These are phyloP conservation scores for Emydomyces testavorans DNA, from an alignment of 2,329 filamentous ascomycete species.

Conservation along the genomic window DNA sequence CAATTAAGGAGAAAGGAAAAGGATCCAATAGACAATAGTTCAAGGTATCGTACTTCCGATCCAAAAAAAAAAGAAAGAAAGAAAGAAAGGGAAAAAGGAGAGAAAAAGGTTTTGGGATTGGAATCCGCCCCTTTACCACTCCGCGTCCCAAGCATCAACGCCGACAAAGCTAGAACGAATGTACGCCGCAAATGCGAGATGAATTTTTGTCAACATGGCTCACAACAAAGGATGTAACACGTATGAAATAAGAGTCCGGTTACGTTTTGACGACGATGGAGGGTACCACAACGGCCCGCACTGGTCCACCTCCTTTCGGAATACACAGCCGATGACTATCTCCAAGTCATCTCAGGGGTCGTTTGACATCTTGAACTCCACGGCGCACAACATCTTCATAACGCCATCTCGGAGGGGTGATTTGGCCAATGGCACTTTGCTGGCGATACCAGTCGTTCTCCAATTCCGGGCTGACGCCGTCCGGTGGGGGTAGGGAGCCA, in stretches of 20 bases:
- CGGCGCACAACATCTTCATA: conserved; percentile 61
- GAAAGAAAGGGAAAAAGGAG: too few species aligned
- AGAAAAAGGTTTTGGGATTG: not conserved
- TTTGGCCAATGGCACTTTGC: conserved; percentile 39
- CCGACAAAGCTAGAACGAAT: conserved; percentile 7
- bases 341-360: conserved; percentile 49
- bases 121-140: not conserved
- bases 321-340: not conserved
- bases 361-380: conserved; percentile 65
- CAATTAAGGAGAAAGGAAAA: conserved; percentile 1
- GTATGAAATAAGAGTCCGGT: not conserved
- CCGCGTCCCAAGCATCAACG: conserved; percentile 1
- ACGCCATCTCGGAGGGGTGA: conserved; percentile 64
- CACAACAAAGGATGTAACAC: conserved; percentile 1
- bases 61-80: too few species aligned
- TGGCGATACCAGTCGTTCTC: conserved; percentile 54
- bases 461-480: conserved; percentile 58
- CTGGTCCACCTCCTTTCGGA: conserved; percentile 6
- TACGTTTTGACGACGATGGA: not conserved
- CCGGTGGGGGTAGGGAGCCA: conserved; percentile 64
- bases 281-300: conserved; percentile 12
- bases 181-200: conserved; percentile 7
- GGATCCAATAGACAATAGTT: not conserved
- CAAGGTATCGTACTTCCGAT: not conserved
- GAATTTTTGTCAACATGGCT: not conserved